Conservation (phyloP, 257 asterid genomes). For the Sherardia arvensis region DNA sequence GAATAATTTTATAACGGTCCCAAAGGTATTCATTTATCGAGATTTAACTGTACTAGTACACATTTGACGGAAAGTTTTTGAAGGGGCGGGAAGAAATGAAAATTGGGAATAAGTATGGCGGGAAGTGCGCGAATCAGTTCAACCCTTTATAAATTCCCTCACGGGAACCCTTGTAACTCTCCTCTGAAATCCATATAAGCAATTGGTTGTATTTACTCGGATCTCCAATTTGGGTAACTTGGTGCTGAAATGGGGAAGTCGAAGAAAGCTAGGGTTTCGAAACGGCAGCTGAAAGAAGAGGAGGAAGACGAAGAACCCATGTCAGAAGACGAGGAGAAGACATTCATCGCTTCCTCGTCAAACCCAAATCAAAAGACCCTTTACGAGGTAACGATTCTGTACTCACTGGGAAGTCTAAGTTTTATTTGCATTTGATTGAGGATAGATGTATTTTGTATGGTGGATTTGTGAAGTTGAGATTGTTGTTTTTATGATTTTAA, state of each 20-base stretch:
- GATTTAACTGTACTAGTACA: no score
- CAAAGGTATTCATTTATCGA: no score
- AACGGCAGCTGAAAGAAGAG: constrained; percentile 24
- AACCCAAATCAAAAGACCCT: constrained; percentile 41
- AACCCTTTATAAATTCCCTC: background rate
- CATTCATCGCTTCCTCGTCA: constrained; percentile 33
- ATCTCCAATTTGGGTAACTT: background rate
- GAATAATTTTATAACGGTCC: no score
- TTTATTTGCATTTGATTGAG: background rate
- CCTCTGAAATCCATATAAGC: background rate
- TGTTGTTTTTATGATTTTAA: background rate
- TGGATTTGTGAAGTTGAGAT: background rate
- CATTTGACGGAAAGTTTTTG: no score
- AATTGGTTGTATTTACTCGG: no score
- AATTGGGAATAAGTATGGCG: constrained; percentile 3
- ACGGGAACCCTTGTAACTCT: background rate
- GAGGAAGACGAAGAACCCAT: constrained; percentile 32
- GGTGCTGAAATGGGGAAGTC: constrained; percentile 44
- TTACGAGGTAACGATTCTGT: constrained; percentile 45
- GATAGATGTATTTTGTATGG: background rate
- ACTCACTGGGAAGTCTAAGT: background rate
- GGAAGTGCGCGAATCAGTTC: background rate
- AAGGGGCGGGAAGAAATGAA: constrained; percentile 11
- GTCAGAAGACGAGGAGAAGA: constrained; percentile 22
- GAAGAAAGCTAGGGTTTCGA: constrained; percentile 53